Evolutionary conservation across 768 basidiomycete species (phyloP).

Genomic region (Lentinula detonsa): DNA sequence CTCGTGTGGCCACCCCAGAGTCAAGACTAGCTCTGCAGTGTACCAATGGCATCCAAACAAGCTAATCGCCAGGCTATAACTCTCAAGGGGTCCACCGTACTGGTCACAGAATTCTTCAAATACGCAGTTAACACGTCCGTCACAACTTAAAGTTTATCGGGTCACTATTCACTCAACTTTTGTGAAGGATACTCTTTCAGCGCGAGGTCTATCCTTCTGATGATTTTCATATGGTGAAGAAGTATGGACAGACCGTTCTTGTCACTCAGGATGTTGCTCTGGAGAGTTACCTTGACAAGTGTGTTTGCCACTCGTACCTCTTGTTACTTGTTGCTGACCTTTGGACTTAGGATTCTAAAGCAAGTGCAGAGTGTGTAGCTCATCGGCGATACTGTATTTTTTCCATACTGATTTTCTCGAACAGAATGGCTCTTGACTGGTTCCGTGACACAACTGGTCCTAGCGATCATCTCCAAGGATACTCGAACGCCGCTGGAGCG

Average conservation of each 20-base stretch:
- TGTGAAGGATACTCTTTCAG: conserved; percentile 84
- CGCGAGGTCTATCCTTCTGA: conserved; percentile 95
- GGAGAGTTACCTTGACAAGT: conserved; percentile 90
- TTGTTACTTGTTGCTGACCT: conserved; percentile 1
- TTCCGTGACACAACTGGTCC: conserved; percentile 88
- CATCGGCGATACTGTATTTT: background rate
- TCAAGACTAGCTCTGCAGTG: background rate
- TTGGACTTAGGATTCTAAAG: conserved; percentile 61
- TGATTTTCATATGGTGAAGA: conserved; percentile 99
- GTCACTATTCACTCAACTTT: background rate
- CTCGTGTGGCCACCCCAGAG: background rate
- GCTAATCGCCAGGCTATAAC: conserved; percentile 75
- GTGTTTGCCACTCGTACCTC: conserved; percentile 10
- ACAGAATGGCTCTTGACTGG: conserved; percentile 92
- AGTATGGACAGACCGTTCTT: conserved; percentile 94
- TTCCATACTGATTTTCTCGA: background rate
- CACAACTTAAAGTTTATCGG: background rate
- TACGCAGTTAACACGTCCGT: conserved; percentile 96
- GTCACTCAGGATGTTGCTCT: conserved; percentile 91
- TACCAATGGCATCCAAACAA: conserved; percentile 27
- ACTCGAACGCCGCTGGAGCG: conserved; percentile 87
- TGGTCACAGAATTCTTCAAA: conserved; percentile 99
- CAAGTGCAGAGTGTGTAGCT: conserved; percentile 81
- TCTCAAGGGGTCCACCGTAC: conserved; percentile 88
- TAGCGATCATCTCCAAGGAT: conserved; percentile 95